Base-by-base conservation (phyloP, 2,329 filamentous ascomycete genomes). In the Sporothrix inflata region DNA sequence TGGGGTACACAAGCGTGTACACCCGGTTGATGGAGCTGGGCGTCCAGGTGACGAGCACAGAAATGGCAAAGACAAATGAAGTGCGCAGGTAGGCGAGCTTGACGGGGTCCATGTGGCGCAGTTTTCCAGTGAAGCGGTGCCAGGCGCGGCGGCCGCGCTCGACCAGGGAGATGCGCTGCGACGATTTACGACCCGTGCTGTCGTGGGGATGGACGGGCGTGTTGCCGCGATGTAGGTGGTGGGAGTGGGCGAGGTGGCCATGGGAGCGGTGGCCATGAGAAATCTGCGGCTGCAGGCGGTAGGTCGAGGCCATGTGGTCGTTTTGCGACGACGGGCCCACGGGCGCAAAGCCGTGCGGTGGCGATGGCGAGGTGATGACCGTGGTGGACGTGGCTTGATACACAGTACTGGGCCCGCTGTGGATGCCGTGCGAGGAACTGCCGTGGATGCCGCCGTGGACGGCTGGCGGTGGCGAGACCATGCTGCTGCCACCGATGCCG, bases 21-120 rank as follows among this genome's bases (percentile, higher is more conserved):
- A 94, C 87, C 40, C 92, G 86, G 80, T 95, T 95, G 78, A 92
- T 85, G 73, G 89, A 92, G 75, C 90, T 92, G 6, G 88, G 88
- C 4, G 87, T 89, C 87, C 88, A 90, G 3, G 88, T 89, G 55
- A 89, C 86, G 45, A 89, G 81, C 34, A 90, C 87, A 65, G 86
- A 88, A 72, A 89, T 83, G 63, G 87, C 86, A 76, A 89, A 89
- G 12, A 90, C 84, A 76, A 89, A 88, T 34, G 86, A 89, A 8
- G 88, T 89, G 16, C 87, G 84, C 57, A 90, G 82, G 76, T 90
- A 89, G 11, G 87, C 87, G 4, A 88, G 81, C 81, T 90, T 90
- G 75, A 90, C 83, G 0, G 87, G 86, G 78, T 90, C 88, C 75
- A 85, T 80, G 76, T 82, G 78, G 71, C 77, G 78, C 53, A 86